These are phyloP conservation scores for Ceratocystis eucalypticola DNA, from an alignment of 2,329 filamentous ascomycete genomes.

Conservation along the genomic window DNA sequence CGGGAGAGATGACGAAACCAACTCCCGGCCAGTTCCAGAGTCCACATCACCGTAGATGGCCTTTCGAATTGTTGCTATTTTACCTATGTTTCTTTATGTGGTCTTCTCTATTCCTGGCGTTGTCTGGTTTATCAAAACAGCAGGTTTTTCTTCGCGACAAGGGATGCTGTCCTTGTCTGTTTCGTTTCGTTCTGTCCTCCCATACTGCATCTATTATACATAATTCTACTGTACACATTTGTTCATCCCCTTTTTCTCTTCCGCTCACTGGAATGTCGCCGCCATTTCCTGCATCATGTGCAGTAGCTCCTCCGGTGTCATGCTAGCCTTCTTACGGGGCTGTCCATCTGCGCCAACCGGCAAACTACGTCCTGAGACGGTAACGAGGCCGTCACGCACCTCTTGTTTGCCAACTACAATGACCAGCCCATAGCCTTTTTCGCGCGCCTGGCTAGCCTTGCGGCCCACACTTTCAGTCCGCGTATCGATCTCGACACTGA, in stretches of 20 bases:
- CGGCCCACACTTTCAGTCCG: constrained; percentile 48
- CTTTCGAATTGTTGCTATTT: not conserved
- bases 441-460: constrained; percentile 60
- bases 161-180: not conserved
- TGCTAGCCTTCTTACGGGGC: constrained; percentile 27
- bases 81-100: not conserved
- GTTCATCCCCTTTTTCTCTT: not conserved
- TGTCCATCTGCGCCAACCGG: constrained; percentile 19
- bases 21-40: not conserved
- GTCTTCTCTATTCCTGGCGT: constrained; percentile 8
- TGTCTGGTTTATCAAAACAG: not conserved
- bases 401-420: constrained; percentile 58
- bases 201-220: constrained; percentile 8
- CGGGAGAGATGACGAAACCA: not conserved
- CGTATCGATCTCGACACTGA: constrained; percentile 58
- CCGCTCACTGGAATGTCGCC: constrained; percentile 34
- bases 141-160: not conserved
- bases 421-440: constrained; percentile 59
- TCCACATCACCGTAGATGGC: not conserved
- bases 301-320: constrained; percentile 34
- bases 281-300: constrained; percentile 34
- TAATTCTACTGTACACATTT: constrained; percentile 14
- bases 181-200: not conserved
- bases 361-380: constrained; percentile 31
- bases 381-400: constrained; percentile 44